Evolutionary conservation across 1,139 yeast genomes (phyloP).

Genomic region (Pichia sp.): DNA sequence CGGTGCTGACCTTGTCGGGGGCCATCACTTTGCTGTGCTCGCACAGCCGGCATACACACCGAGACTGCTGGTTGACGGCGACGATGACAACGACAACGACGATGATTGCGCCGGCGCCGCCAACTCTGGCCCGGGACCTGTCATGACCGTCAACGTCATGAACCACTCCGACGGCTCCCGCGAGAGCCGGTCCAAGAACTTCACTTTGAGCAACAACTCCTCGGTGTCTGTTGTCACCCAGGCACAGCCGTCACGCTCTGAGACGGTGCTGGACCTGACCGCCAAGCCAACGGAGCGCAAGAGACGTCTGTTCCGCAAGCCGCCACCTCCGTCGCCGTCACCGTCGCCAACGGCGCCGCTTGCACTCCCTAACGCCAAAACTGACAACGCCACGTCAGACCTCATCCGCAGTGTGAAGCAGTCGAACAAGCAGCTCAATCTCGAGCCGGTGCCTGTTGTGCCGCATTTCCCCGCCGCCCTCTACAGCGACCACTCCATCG

Average conservation of each 20-base stretch:
- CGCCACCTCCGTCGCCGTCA: constrained; percentile 1
- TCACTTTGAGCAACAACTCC: constrained; percentile 11
- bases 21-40: neutral
- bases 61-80: neutral
- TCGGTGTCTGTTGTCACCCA: constrained; percentile 1
- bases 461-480: neutral
- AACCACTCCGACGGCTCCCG: neutral
- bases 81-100: too few species aligned
- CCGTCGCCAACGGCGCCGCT: neutral
- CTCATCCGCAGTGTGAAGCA: neutral
- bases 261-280: constrained; percentile 1
- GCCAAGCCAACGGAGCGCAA: neutral
- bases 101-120: neutral
- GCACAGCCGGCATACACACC: neutral
- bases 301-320: neutral
- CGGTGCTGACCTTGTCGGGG: neutral
- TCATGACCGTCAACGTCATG: constrained; percentile 3
- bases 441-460: neutral
- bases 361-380: neutral
- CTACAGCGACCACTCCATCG: neutral
- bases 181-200: constrained; percentile 1
- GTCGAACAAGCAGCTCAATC: neutral
- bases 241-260: neutral
- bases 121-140: neutral
- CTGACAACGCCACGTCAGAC: neutral